phyloP scores from a whole-genome alignment of 2,329 filamentous ascomycete species.

The Botrytis byssoidea region DNA sequence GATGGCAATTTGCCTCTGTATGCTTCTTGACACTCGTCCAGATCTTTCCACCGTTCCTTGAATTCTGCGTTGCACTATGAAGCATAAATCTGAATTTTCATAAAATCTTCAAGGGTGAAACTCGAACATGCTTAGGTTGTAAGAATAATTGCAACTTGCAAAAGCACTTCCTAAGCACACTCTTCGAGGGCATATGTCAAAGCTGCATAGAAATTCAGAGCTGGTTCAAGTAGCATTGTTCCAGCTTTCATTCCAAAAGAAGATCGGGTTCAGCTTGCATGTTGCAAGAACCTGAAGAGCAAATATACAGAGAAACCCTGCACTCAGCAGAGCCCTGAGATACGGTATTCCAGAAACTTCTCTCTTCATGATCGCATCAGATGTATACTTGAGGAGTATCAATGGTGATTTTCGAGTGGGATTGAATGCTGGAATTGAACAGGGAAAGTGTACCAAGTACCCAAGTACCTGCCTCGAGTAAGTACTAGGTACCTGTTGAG shows the following conservation, averaged over 20 bases:
- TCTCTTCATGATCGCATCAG: background rate
- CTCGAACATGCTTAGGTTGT: background rate
- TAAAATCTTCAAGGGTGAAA: background rate
- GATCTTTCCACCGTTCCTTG: background rate
- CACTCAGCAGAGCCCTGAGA: background rate
- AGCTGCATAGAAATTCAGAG: background rate
- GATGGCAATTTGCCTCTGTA: background rate
- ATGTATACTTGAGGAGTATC: too few species aligned
- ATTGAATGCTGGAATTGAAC: background rate
- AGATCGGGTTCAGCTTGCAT: background rate
- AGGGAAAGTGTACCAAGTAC: background rate
- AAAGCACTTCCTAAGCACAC: background rate
- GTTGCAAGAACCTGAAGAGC: too few species aligned
- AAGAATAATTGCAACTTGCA: background rate
- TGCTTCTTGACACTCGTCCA: slow-evolving; percentile 1
- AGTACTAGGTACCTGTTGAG: background rate
- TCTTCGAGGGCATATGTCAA: background rate
- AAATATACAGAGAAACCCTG: background rate
- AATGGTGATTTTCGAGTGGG: background rate
- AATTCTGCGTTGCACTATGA: background rate
- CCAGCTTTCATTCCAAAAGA: background rate
- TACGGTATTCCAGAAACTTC: background rate
- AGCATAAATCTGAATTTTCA: background rate
- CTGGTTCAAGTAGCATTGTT: background rate
- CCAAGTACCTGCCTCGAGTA: background rate